Evolutionary conservation across 2,329 filamentous ascomycete genomes (phyloP).

Genomic region (Calonectria montana): DNA sequence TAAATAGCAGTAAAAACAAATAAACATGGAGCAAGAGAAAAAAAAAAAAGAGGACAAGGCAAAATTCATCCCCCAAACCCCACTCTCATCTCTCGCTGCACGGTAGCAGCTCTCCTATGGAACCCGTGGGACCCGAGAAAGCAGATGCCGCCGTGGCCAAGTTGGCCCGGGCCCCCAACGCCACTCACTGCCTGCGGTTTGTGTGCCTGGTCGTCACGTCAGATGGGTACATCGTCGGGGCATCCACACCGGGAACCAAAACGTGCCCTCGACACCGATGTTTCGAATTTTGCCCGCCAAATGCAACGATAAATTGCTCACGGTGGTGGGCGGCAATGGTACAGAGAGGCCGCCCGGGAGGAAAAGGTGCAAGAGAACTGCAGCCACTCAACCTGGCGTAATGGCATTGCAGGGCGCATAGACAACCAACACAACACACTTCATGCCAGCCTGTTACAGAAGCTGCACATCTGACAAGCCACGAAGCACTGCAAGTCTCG

Average conservation of each 20-base stretch:
- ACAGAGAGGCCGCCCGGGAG: too few species aligned
- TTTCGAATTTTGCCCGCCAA: too few species aligned
- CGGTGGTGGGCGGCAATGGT: too few species aligned
- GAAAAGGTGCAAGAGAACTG: too few species aligned
- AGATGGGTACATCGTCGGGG: background rate
- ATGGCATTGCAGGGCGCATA: constrained; percentile 1
- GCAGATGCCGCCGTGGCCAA: background rate
- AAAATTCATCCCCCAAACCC: too few species aligned
- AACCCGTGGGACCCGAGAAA: background rate
- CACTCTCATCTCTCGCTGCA: background rate
- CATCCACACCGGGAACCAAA: too few species aligned
- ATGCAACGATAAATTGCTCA: too few species aligned
- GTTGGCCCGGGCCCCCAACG: background rate
- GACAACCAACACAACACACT: background rate
- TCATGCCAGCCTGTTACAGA: constrained; percentile 2
- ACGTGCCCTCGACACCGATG: too few species aligned
- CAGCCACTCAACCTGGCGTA: background rate
- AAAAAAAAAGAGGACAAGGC: background rate
- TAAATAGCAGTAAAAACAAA: too few species aligned
- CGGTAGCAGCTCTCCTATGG: background rate
- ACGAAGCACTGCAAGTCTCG: constrained; percentile 10
- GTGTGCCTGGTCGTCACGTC: background rate
- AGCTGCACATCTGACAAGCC: constrained; percentile 14
- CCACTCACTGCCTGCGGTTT: background rate
- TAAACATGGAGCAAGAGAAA: background rate